A percentile compares a stretch with the other conserved stretches of the same genome.
Conservation (phyloP, 2,329 filamentous ascomycete genomes). For the Teratosphaeria pseudoeucalypti region DNA sequence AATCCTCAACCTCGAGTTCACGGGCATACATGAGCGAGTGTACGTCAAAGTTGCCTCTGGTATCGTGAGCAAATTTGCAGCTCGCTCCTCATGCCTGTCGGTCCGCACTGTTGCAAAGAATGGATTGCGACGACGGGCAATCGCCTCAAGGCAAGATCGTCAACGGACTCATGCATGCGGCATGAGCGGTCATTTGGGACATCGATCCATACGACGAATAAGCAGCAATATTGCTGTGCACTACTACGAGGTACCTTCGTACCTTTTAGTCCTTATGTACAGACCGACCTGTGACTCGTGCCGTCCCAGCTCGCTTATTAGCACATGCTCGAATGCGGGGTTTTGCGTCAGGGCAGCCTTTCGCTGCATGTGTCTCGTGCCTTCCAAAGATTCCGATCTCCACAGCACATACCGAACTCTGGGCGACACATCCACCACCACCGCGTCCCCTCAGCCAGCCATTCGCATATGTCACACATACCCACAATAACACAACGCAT, state of each 20-base stretch:
- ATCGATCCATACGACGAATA: too few relatives aligned
- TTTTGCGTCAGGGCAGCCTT: background rate
- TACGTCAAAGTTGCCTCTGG: too few relatives aligned
- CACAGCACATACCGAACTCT: background rate
- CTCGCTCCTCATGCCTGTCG: too few relatives aligned
- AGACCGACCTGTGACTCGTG: background rate
- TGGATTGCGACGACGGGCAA: too few relatives aligned
- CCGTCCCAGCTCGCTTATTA: background rate
- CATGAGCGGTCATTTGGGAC: too few relatives aligned
- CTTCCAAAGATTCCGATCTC: background rate
- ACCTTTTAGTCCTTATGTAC: background rate
- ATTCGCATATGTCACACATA: background rate
- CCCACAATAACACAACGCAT: background rate
- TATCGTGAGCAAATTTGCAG: too few relatives aligned
- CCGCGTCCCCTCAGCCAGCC: background rate
- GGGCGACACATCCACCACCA: background rate
- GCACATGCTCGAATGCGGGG: background rate
- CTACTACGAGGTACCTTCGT: background rate
- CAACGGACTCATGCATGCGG: too few relatives aligned
- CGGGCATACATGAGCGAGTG: too few relatives aligned
- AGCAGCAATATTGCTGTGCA: background rate
- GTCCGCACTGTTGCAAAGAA: too few relatives aligned
- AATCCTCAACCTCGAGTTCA: too few relatives aligned
- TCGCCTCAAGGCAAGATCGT: too few relatives aligned
- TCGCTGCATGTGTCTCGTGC: background rate